These are phyloP conservation scores for Rhizophagus prolifer DNA, from an alignment of 192 early-diverging fungal species.

Conservation along the genomic window DNA sequence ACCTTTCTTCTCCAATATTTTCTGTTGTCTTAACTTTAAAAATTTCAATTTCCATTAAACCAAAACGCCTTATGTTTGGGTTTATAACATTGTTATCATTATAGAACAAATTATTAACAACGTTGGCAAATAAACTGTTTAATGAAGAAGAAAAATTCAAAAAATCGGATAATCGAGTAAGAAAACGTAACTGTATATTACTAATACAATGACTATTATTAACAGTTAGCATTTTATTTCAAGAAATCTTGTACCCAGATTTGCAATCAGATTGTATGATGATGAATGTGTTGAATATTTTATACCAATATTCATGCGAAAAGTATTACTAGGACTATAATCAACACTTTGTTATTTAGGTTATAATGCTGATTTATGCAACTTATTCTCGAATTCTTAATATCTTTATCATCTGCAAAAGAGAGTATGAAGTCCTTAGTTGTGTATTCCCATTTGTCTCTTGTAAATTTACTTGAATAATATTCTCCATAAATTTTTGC, in stretches of 20 bases:
- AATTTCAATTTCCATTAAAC: background rate
- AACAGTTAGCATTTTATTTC: background rate
- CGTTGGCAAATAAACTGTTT: background rate
- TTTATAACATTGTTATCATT: background rate
- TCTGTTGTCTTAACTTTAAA: no score
- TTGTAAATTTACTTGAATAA: no score
- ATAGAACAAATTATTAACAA: background rate
- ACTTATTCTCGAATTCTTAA: no score
- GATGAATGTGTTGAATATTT: background rate
- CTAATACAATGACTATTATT: background rate
- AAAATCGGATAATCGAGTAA: background rate
- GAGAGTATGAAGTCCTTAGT: no score
- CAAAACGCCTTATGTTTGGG: background rate
- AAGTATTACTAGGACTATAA: no score
- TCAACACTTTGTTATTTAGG: no score
- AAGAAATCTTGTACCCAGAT: background rate
- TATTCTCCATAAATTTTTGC: no score
- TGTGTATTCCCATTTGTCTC: no score
- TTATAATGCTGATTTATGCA: no score
- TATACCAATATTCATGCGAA: background rate
- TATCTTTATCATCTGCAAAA: no score
- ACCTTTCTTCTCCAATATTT: no score
- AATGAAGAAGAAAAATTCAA: background rate
- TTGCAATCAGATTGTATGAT: background rate
- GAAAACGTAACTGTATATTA: background rate